A percentile compares a stretch with the other conserved stretches of the same genome.
phyloP scores from a whole-genome alignment of 2,329 filamentous ascomycete species.

The Neopestalotiopsis clavispora region DNA sequence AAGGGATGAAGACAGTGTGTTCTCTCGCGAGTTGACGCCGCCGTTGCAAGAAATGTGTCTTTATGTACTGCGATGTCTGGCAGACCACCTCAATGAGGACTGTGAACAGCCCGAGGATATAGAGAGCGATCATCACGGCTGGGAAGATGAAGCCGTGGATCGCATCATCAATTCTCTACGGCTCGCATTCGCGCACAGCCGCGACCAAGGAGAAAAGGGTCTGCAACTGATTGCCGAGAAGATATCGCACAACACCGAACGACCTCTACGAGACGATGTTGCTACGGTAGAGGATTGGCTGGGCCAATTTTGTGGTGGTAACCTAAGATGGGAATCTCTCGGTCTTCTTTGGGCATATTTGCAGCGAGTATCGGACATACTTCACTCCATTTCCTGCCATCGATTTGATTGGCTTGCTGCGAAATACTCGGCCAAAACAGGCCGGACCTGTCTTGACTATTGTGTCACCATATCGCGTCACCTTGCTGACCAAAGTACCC shows the following conservation, averaged over 20 bases:
- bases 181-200: constrained; percentile 25
- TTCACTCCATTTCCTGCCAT: constrained; percentile 14
- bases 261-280: constrained; percentile 29
- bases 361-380: constrained; percentile 26
- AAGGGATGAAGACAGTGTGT: not conserved
- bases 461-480: constrained; percentile 39
- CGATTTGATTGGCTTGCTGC: not conserved
- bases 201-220: constrained; percentile 14
- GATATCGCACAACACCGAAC: constrained; percentile 33
- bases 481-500: constrained; percentile 33
- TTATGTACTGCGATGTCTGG: constrained; percentile 9
- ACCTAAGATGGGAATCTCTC: constrained; percentile 37
- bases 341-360: constrained; percentile 27
- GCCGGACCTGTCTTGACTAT: constrained; percentile 36
- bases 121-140: not conserved
- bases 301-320: constrained; percentile 27
- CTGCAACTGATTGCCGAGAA: constrained; percentile 17
- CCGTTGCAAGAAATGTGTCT: constrained; percentile 22
- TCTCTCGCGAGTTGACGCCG: not conserved
- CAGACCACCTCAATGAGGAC: constrained; percentile 9
- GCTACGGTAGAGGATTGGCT: constrained; percentile 34
- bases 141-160: constrained; percentile 14
- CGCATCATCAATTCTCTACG: constrained; percentile 28
- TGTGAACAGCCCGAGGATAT: not conserved
- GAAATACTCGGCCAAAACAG: constrained; percentile 27